Conservation (phyloP, 441 rosid genomes). For the Cnidoscolus chayamansa region DNA sequence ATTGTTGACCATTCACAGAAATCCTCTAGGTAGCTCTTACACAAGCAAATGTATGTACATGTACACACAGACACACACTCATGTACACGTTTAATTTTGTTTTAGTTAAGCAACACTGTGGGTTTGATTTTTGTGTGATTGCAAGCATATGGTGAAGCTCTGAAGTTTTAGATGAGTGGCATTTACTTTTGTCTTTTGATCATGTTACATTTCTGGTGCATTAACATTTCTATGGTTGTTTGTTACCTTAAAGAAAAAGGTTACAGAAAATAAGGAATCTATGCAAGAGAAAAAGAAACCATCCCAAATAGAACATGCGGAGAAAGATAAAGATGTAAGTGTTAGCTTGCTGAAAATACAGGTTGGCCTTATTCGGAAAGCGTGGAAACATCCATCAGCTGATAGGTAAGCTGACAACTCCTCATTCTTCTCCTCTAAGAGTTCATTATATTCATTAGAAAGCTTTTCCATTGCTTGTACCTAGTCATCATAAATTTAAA, state of each 20-base stretch:
- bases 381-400: conserved; percentile 99
- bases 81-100: too few species aligned
- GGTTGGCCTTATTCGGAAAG: conserved; percentile 87
- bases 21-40: not conserved
- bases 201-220: conserved; percentile 7
- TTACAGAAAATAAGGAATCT: conserved; percentile 41
- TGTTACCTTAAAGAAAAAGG: conserved; percentile 48
- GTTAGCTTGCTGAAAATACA: conserved; percentile 86
- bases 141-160: not conserved
- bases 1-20: not conserved
- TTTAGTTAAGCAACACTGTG: not conserved
- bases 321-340: conserved; percentile 70
- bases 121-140: not conserved
- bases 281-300: conserved; percentile 60
- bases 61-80: not conserved
- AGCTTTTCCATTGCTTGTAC: not conserved
- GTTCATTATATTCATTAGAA: conserved; percentile 8
- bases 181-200: not conserved
- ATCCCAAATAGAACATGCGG: conserved; percentile 51
- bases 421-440: conserved; percentile 9
- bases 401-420: conserved; percentile 61
- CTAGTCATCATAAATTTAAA: not conserved
- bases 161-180: not conserved
- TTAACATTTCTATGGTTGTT: conserved; percentile 9
- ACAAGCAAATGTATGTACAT: not conserved